Conservation (phyloP, 208 protist species). For the Lotmaria passim region DNA sequence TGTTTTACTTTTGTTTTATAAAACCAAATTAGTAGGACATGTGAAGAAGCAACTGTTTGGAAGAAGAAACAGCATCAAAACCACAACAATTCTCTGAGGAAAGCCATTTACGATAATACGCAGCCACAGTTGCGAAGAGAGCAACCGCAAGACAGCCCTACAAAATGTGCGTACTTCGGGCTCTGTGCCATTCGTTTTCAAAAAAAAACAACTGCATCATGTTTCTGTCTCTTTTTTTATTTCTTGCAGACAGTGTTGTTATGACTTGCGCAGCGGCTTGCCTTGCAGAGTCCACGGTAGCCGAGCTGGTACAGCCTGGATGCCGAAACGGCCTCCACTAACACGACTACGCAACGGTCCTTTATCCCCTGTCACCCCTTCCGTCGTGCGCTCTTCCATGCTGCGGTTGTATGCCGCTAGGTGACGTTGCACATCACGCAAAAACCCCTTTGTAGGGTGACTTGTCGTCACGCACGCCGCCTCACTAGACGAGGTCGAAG, state of each 20-base stretch:
- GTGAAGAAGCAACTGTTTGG: neutral
- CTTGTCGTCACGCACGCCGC: conserved; percentile 10
- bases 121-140: too few relatives aligned
- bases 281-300: conserved; percentile 71
- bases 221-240: too few relatives aligned
- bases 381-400: conserved; percentile 36
- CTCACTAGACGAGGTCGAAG: neutral
- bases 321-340: conserved; percentile 57
- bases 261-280: conserved; percentile 20
- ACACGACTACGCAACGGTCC: conserved; percentile 48
- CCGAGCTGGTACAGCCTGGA: conserved; percentile 64
- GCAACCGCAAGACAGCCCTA: neutral
- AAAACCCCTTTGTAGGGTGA: conserved; percentile 50
- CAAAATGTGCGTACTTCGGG: too few relatives aligned
- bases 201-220: too few relatives aligned
- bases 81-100: too few relatives aligned
- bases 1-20: too few relatives aligned
- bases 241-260: neutral
- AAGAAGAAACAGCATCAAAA: too few relatives aligned
- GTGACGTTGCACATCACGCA: conserved; percentile 60
- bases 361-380: conserved; percentile 46
- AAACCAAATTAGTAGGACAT: neutral
- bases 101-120: too few relatives aligned
- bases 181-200: too few relatives aligned
- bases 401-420: conserved; percentile 50